Evolutionary conservation across 208 protist species (phyloP).

Genomic region (Trypanosoma avium): DNA sequence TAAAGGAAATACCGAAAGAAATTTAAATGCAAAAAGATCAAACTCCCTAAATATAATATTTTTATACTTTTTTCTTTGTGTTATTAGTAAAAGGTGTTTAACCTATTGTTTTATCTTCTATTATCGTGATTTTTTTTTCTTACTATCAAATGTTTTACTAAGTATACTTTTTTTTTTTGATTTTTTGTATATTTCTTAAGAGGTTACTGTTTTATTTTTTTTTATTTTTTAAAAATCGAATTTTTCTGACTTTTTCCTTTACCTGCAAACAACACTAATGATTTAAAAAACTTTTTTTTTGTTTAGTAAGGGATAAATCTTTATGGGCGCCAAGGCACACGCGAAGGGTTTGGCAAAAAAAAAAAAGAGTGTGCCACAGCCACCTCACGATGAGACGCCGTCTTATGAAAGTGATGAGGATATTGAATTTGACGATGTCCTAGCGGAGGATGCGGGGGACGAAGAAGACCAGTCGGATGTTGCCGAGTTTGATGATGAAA

Average conservation of each 20-base stretch:
- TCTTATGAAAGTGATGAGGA: slow-evolving; percentile 28
- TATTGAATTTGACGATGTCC: slow-evolving; percentile 59
- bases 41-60: too few relatives aligned
- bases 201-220: not conserved
- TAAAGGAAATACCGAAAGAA: slow-evolving; percentile 75
- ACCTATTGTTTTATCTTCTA: not conserved
- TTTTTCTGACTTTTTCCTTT: not conserved
- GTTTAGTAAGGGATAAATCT: too few relatives aligned
- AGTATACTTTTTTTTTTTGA: slow-evolving; percentile 1
- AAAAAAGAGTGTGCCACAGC: too few relatives aligned
- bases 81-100: too few relatives aligned
- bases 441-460: slow-evolving; percentile 33
- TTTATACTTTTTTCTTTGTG: too few relatives aligned
- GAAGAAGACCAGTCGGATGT: too few relatives aligned
- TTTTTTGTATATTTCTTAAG: not conserved
- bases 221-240: not conserved
- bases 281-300: too few relatives aligned
- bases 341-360: slow-evolving; percentile 8
- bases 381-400: not conserved
- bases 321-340: too few relatives aligned
- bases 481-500: slow-evolving; percentile 33
- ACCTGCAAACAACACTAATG: too few relatives aligned
- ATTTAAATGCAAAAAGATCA: too few relatives aligned
- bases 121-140: not conserved
- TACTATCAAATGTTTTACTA: not conserved